A percentile compares a stretch with the other conserved stretches of the same genome.
phyloP scores from a whole-genome alignment of 176 grass and related monocot species.

The Coix lacrymajobi region DNA sequence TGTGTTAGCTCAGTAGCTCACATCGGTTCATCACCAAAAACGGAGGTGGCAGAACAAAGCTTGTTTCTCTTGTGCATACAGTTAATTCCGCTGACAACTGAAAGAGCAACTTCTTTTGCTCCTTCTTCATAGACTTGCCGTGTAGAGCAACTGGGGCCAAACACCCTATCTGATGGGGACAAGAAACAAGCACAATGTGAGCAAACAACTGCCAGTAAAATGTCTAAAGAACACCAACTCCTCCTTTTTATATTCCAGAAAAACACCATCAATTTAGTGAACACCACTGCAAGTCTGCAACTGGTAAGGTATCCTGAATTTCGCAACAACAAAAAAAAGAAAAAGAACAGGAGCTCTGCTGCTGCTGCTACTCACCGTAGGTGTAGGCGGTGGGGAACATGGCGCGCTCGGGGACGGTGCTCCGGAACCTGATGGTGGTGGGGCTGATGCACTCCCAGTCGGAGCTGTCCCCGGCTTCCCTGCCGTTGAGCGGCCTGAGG shows the following conservation, averaged over 20 bases:
- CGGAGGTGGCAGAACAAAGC: neutral
- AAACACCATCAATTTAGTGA: neutral
- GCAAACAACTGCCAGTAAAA: neutral
- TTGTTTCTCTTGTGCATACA: slow-evolving; percentile 34
- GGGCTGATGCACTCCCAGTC: slow-evolving; percentile 89
- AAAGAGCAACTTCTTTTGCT: slow-evolving; percentile 86
- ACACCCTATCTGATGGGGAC: slow-evolving; percentile 73
- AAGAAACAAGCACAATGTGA: slow-evolving; percentile 18
- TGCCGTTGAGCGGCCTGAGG: slow-evolving; percentile 63
- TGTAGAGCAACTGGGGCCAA: slow-evolving; percentile 56
- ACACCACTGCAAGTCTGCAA: neutral
- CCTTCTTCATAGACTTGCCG: slow-evolving; percentile 85
- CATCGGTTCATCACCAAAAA: neutral
- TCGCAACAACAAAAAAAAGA: neutral
- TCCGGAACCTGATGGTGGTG: slow-evolving; percentile 79
- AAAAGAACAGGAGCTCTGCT: neutral
- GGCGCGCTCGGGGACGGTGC: slow-evolving; percentile 60
- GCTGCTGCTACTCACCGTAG: slow-evolving; percentile 57
- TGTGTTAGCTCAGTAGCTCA: slow-evolving; percentile 17
- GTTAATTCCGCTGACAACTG: slow-evolving; percentile 91
- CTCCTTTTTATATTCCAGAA: neutral
- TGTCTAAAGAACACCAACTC: neutral
- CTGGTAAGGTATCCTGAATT: neutral
- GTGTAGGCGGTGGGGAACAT: slow-evolving; percentile 71
- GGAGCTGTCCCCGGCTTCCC: slow-evolving; percentile 59